Evolutionary conservation across 345 rosid species (phyloP), one percentile per base, ranked within the genome.

Genomic region (Litchi chinensis): DNA sequence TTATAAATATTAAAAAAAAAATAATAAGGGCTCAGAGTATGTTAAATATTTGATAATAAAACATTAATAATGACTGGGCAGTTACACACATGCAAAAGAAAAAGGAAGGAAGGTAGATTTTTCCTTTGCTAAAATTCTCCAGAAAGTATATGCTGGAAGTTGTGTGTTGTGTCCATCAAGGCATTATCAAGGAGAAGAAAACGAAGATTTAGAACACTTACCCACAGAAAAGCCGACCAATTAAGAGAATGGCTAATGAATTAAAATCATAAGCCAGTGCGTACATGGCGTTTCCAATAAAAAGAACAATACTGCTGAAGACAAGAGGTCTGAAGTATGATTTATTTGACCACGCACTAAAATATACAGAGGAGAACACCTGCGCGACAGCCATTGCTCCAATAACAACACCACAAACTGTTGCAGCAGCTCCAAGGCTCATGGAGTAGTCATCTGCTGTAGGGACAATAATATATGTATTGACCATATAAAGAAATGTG

Each of bases 301-400:
- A 60, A 77, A 97, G 98, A 65, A 91, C 95, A 19, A 92, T 87
- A 75, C 96, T 97, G 83, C 99, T 97, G 72, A 97, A 93, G 66
- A 97, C 86, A 69, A 97, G 99, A 88, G 99, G 98, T 78, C 76
- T 92, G 91, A 86, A 97, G 90, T 97, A 97, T 46, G 99, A 97
- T 79, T 79, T 91, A 81, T 97, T 97, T 77, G 99, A 97, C 98
- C 98, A 97, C 6, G 97, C 98, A 80, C 98, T 97, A 83, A 94
- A 94, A 85, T 97, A 97, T 74, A 94, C 95, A 0, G 98, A 97
- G 50, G 99, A 97, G 84, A 97, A 97, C 69, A 97, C 87, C 86
- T 97, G 98, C n/a, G 98, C 99, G 74, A 94, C 91, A 44, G 98
- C 99, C 98, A 97, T 97, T 77, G 99, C 88, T 75, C 99, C 99